Conservation (phyloP, 179 eudicot genomes). For the Gypsophila paniculata region DNA sequence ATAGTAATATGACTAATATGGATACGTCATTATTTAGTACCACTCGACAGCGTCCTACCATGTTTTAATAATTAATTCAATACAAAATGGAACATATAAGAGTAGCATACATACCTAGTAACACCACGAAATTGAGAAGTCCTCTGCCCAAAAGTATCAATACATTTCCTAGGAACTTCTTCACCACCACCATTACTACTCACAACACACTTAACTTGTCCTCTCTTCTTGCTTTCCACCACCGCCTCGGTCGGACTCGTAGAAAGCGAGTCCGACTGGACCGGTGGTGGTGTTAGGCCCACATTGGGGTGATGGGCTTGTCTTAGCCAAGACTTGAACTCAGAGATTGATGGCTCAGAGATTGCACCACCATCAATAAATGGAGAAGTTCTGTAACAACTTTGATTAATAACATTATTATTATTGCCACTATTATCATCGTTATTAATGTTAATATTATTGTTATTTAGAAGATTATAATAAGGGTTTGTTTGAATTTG, state of each 20-base stretch:
- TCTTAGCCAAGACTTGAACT: constrained; percentile 50
- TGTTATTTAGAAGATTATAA: background rate
- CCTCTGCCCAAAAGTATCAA: constrained; percentile 69
- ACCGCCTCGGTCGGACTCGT: constrained; percentile 18
- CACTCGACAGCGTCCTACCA: too few relatives aligned
- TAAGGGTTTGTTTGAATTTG: constrained; percentile 26
- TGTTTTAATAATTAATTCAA: background rate
- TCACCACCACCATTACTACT: constrained; percentile 20
- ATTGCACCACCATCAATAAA: constrained; percentile 35
- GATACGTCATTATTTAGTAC: too few relatives aligned
- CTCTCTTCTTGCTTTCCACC: constrained; percentile 26
- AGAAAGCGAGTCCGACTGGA: constrained; percentile 8
- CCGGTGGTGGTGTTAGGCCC: constrained; percentile 12
- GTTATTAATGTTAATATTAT: too few relatives aligned
- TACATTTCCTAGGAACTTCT: constrained; percentile 42
- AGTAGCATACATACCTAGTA: constrained; percentile 42
- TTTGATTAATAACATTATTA: background rate
- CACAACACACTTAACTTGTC: constrained; percentile 11
- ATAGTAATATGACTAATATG: too few relatives aligned
- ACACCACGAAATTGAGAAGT: constrained; percentile 82
- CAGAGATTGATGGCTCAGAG: constrained; percentile 40
- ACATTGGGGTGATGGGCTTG: constrained; percentile 22
- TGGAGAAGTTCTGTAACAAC: constrained; percentile 25
- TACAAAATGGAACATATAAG: background rate
- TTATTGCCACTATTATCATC: too few relatives aligned